Conservation (phyloP, 495 filamentous ascomycete species). For the Penicillium steckii region DNA sequence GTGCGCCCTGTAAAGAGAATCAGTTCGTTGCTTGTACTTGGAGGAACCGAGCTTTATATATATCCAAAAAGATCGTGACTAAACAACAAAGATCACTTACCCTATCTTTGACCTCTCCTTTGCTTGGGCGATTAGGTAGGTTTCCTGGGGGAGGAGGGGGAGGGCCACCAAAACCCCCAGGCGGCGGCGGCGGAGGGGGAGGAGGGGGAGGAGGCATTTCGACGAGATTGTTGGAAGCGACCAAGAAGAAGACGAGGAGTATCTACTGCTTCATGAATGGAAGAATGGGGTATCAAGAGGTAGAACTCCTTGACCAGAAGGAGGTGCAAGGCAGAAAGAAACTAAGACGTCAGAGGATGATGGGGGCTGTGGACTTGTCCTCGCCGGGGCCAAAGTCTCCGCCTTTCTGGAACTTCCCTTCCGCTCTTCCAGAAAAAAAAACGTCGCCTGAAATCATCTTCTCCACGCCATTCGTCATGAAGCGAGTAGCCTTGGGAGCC, state of each 20-base stretch:
- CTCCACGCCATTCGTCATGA: constrained; percentile 27
- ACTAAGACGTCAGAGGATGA: constrained; percentile 30
- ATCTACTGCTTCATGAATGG: constrained; percentile 2
- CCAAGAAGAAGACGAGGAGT: neutral
- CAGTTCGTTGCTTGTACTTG: too few species aligned
- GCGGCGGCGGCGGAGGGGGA: constrained; percentile 63
- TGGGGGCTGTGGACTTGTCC: constrained; percentile 21
- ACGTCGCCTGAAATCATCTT: constrained; percentile 8
- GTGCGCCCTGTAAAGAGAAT: constrained; percentile 63
- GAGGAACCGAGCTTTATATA: neutral
- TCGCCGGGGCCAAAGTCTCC: constrained; percentile 25
- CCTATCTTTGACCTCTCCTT: constrained; percentile 49
- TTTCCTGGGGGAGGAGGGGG: constrained; percentile 61
- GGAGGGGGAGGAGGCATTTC: constrained; percentile 69
- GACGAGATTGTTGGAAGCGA: constrained; percentile 10
- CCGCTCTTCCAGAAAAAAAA: constrained; percentile 17
- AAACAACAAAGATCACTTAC: constrained; percentile 45
- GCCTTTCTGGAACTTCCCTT: constrained; percentile 19
- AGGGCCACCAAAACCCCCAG: constrained; percentile 63
- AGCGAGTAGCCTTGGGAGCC: constrained; percentile 30
- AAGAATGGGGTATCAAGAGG: constrained; percentile 6
- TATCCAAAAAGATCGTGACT: neutral
- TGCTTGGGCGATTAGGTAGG: constrained; percentile 47
- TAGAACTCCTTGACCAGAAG: constrained; percentile 21
- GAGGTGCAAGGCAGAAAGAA: constrained; percentile 29